phyloP scores from a whole-genome alignment of 2,329 filamentous ascomycete genomes.

The Cytospora paraplurivora region DNA sequence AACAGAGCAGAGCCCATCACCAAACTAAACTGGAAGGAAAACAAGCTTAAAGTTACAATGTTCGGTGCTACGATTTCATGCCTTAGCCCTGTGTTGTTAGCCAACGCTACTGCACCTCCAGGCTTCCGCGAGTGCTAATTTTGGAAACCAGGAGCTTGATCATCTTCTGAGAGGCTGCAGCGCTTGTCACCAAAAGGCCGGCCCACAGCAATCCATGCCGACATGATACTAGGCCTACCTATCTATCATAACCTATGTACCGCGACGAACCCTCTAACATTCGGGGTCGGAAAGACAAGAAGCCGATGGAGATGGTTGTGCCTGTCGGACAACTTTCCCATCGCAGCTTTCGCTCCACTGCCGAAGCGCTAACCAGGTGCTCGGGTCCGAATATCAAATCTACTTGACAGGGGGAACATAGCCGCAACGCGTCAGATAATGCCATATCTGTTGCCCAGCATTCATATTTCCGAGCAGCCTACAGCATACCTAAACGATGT shows the following conservation, averaged over 20 bases:
- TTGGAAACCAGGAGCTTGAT: constrained; percentile 13
- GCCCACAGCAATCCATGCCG: constrained; percentile 8
- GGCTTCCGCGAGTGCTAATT: constrained; percentile 19
- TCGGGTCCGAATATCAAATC: constrained; percentile 10
- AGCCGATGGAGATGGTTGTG: constrained; percentile 10
- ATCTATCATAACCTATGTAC: constrained; percentile 5
- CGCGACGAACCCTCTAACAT: constrained; percentile 6
- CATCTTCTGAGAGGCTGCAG: background rate
- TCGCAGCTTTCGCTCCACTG: constrained; percentile 15
- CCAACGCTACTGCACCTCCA: constrained; percentile 28
- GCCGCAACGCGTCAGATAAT: background rate
- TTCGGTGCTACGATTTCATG: background rate
- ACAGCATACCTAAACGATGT: background rate
- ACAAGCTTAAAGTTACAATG: constrained; percentile 3
- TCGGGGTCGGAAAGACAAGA: constrained; percentile 7
- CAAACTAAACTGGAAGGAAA: constrained; percentile 1
- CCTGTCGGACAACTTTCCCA: background rate
- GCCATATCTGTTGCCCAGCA: background rate
- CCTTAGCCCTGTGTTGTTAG: constrained; percentile 23
- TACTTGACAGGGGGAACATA: constrained; percentile 1
- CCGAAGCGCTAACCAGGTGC: constrained; percentile 14
- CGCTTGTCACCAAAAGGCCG: background rate
- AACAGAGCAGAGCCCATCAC: background rate
- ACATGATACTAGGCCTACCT: constrained; percentile 17
- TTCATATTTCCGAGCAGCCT: background rate